These are phyloP conservation scores for Cydonia oblonga DNA, from an alignment of 331 rosid genomes.

Conservation along the genomic window DNA sequence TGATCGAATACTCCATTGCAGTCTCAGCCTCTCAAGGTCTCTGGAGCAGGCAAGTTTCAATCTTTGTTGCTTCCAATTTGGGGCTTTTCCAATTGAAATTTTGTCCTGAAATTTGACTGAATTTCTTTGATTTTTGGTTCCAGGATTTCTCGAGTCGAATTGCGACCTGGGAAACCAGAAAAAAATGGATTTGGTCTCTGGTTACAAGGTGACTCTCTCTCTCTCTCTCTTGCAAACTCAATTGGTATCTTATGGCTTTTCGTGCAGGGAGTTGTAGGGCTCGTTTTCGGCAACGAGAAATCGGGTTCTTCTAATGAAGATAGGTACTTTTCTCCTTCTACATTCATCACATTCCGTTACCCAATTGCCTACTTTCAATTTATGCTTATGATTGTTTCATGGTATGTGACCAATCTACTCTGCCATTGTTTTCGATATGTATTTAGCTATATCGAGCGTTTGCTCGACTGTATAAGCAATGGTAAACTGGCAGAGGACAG, in stretches of 20 bases:
- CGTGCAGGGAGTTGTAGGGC: constrained; percentile 72
- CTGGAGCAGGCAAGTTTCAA: background rate
- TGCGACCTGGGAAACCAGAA: constrained; percentile 12
- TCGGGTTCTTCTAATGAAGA: constrained; percentile 64
- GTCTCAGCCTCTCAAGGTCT: background rate
- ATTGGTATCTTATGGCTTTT: background rate
- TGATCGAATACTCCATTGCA: background rate
- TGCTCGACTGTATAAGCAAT: constrained; percentile 59
- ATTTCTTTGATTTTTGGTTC: background rate
- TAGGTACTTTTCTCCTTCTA: constrained; percentile 30
- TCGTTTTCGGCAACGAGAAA: constrained; percentile 78
- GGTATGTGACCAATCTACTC: background rate
- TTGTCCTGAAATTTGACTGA: background rate
- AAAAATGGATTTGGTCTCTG: constrained; percentile 83
- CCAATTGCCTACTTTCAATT: background rate
- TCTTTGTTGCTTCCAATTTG: background rate
- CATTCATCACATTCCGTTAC: background rate
- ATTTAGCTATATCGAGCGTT: constrained; percentile 47
- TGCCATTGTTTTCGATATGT: background rate
- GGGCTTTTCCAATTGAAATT: background rate
- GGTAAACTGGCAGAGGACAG: constrained; percentile 62
- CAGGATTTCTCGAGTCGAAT: constrained; percentile 15
- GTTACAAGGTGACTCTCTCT: constrained; percentile 61
- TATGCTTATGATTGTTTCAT: background rate
- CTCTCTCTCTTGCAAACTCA: background rate